Base-by-base conservation (phyloP, 140 eudicot species). In the Flaveria floridana region DNA sequence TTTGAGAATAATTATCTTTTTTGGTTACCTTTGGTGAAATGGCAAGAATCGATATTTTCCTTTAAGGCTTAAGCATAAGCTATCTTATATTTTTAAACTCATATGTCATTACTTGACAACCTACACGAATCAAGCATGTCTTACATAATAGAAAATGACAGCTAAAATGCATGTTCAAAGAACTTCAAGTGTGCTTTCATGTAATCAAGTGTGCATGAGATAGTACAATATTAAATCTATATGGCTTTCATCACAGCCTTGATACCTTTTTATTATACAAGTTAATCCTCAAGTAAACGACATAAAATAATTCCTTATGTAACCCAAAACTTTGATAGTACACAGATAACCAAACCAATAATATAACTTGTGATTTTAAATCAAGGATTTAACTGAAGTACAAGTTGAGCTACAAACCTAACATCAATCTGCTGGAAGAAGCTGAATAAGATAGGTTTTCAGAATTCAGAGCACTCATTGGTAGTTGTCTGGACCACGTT, bases 401-500 rank as follows among this genome's bases (percentile, higher is more conserved):
- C 71, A 65, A 16, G 41, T 16, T 65, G 70, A 63, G 12, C 26
- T 6, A 65, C 50, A 65, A 39, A n/a, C 7, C 25, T 16, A 65
- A 39, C 71, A 65, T 37, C 51, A 37, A 37, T 18, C 16, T 39
- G 51, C 71, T 65, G 71, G 25, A 8, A 63, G 46, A 63, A 34
- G 25, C 69, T 63, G 48, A 63, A 63, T 14, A 30, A 15, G 69
- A 63, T 28, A 63, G 16, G 48, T 30, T 28, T 63, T 63, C 69
- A 63, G 44, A 12, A 44, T 44, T 44, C 50, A 44, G 14, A 44
- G 46, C 69, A 28, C 69, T 63, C 69, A 63, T 63, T 63, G 69
- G 47, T 63, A 63, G 47, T 63, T 63, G 69, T 63, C 47, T 63
- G 69, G 69, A 30, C 69, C 69, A 63, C 48, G 2, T 63, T 15